These are phyloP conservation scores for Amanita muscaria DNA, from an alignment of 768 basidiomycete species.

Conservation along the genomic window DNA sequence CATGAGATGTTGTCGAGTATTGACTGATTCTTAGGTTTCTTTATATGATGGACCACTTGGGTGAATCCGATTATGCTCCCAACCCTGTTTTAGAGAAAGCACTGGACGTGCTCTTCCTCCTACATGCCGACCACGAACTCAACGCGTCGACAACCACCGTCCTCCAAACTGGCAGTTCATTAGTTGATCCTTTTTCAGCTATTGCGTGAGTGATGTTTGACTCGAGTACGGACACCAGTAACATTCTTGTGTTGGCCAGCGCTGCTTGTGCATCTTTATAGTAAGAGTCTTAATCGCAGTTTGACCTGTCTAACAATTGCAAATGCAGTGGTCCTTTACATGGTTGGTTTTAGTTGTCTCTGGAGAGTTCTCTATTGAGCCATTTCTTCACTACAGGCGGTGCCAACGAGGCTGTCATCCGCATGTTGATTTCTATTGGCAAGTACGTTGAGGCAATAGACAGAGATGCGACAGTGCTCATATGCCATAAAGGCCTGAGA, in stretches of 20 bases:
- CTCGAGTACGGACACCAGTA: not conserved
- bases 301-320: not conserved
- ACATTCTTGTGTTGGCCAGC: conserved; percentile 23
- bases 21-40: conserved; percentile 49
- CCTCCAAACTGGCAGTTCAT: conserved; percentile 78
- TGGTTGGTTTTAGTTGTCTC: conserved; percentile 27
- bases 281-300: conserved; percentile 33
- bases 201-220: conserved; percentile 45
- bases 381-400: conserved; percentile 40
- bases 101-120: conserved; percentile 77
- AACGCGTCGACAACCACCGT: conserved; percentile 84
- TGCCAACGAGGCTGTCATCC: conserved; percentile 90
- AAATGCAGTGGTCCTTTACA: conserved; percentile 56
- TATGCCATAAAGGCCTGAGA: conserved; percentile 49
- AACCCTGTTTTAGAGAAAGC: conserved; percentile 84
- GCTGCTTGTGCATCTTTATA: conserved; percentile 86
- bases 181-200: conserved; percentile 87
- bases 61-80: conserved; percentile 64
- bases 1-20: too few species aligned
- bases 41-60: conserved; percentile 84
- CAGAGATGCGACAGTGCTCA: not conserved
- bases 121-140: conserved; percentile 88
- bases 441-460: conserved; percentile 33
- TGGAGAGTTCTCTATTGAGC: not conserved
- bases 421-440: conserved; percentile 87